Evolutionary conservation across 2,329 filamentous ascomycete genomes (phyloP).

Genomic region (Ascochyta koolunga): DNA sequence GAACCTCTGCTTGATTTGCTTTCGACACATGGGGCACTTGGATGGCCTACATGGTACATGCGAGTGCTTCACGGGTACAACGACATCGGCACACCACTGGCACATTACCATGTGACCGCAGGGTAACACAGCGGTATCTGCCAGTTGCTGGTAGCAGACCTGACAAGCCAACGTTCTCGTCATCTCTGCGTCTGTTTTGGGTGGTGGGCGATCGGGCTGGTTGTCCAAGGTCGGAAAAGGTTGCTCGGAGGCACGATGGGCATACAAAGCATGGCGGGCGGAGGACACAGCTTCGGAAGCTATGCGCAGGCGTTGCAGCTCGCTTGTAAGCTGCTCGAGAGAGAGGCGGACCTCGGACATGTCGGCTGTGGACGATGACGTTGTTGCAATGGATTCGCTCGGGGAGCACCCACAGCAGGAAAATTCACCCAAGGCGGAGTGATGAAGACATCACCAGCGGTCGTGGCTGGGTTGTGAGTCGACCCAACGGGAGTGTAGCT

Average conservation of each 20-base stretch:
- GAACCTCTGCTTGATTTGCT: constrained; percentile 53
- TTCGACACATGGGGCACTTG: constrained; percentile 56
- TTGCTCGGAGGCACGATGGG: constrained; percentile 18
- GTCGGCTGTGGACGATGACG: constrained; percentile 5
- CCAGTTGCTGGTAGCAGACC: constrained; percentile 59
- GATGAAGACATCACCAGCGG: constrained; percentile 4
- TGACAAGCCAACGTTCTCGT: constrained; percentile 58
- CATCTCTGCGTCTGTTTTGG: constrained; percentile 57
- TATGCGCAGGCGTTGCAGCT: constrained; percentile 25
- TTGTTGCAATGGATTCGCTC: constrained; percentile 1
- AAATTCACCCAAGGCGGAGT: constrained; percentile 12
- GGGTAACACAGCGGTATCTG: constrained; percentile 59
- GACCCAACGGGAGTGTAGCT: constrained; percentile 24
- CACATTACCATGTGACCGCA: constrained; percentile 64
- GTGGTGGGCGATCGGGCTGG: constrained; percentile 54
- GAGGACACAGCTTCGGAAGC: constrained; percentile 23
- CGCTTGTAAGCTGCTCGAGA: constrained; percentile 25
- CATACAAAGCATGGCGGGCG: constrained; percentile 22
- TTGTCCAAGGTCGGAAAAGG: constrained; percentile 51
- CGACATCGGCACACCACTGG: constrained; percentile 60
- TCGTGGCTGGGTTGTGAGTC: background rate
- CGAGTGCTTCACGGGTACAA: constrained; percentile 52
- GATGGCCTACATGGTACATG: constrained; percentile 49
- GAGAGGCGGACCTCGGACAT: constrained; percentile 22
- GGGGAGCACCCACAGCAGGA: background rate